Conservation (phyloP, 2,329 filamentous ascomycete genomes). For the Onygenales sp. region DNA sequence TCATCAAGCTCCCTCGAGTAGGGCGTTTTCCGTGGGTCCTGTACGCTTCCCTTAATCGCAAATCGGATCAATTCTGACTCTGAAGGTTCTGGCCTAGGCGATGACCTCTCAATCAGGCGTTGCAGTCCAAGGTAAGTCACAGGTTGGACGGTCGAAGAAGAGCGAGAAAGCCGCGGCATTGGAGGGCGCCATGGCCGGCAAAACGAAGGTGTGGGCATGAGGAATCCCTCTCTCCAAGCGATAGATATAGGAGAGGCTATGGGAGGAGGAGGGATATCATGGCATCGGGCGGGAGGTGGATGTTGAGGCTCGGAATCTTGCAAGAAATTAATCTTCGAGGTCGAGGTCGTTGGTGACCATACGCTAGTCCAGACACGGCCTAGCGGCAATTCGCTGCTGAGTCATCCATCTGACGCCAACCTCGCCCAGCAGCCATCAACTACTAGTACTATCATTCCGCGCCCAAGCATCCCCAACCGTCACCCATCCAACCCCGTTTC, state of each 20-base stretch:
- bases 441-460: not conserved
- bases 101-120: not conserved
- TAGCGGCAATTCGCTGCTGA: not conserved
- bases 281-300: not conserved
- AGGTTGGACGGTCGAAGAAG: not conserved
- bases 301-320: not conserved
- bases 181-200: constrained; percentile 1
- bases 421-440: not conserved
- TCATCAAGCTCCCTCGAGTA: constrained; percentile 7
- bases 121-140: not conserved
- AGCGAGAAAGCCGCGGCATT: not conserved
- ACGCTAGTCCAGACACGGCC: not conserved
- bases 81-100: constrained; percentile 10
- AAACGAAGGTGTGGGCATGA: not conserved
- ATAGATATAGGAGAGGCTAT: not conserved
- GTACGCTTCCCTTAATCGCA: constrained; percentile 18
- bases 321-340: not conserved
- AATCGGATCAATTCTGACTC: constrained; percentile 25
- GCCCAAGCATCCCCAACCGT: too few relatives aligned
- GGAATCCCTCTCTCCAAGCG: not conserved
- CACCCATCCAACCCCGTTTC: too few relatives aligned
- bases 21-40: constrained; percentile 2
- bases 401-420: not conserved
- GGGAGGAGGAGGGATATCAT: not conserved
- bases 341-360: too few relatives aligned